Conservation (phyloP, 2,329 filamentous ascomycete species). For the Leptodontidium sp. region DNA sequence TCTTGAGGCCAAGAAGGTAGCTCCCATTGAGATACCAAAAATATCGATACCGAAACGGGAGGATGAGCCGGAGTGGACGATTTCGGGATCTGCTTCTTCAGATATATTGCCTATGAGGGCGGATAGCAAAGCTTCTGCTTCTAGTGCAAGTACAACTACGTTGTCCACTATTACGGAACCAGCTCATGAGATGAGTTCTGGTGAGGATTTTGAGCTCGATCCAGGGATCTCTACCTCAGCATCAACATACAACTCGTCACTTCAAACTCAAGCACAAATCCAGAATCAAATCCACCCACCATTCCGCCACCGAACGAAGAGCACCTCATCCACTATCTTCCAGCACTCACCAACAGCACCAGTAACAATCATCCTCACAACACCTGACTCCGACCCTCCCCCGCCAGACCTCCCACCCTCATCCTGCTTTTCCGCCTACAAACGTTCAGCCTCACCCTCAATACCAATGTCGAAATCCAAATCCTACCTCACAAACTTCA, state of each 20-base stretch:
- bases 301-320: slow-evolving; percentile 5
- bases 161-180: slow-evolving; percentile 8
- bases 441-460: background rate
- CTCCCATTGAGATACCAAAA: background rate
- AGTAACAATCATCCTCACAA: slow-evolving; percentile 41
- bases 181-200: background rate
- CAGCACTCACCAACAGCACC: slow-evolving; percentile 25
- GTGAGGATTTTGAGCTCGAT: background rate
- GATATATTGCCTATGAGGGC: slow-evolving; percentile 11
- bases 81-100: slow-evolving; percentile 5
- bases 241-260: background rate
- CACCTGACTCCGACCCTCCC: slow-evolving; percentile 29
- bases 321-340: slow-evolving; percentile 26
- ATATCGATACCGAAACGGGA: background rate
- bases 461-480: background rate
- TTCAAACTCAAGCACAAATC: background rate
- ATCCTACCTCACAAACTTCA: background rate
- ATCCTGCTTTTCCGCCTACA: background rate
- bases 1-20: background rate
- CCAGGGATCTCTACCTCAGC: no score
- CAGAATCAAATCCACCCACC: background rate
- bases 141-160: background rate
- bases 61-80: background rate
- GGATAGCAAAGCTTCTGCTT: slow-evolving; percentile 8
- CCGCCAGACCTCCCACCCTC: background rate